These are phyloP conservation scores for Wakefieldia striispora DNA, from an alignment of 768 basidiomycete species.

Conservation along the genomic window DNA sequence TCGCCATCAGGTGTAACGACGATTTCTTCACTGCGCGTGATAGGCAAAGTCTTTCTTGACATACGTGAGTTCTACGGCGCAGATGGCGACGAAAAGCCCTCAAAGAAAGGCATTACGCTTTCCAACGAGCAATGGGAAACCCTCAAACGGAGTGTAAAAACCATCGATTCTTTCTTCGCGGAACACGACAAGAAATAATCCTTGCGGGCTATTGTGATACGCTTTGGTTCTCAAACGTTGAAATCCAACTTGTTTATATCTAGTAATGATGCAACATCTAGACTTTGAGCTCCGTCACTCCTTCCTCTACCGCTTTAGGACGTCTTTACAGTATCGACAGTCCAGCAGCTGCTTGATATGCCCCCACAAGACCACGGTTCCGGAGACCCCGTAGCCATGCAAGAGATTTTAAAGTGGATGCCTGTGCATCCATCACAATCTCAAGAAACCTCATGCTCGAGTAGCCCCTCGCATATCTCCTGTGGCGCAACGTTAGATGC, in stretches of 20 bases:
- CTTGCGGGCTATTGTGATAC: too few species aligned
- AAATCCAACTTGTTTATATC: neutral
- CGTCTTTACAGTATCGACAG: slow-evolving; percentile 34
- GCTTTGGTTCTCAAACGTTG: neutral
- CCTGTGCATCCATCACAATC: slow-evolving; percentile 60
- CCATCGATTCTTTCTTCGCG: slow-evolving; percentile 54
- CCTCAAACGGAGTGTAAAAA: slow-evolving; percentile 42
- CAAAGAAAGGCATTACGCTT: slow-evolving; percentile 79
- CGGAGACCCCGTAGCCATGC: slow-evolving; percentile 70
- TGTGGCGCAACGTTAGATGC: slow-evolving; percentile 26
- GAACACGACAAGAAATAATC: slow-evolving; percentile 22
- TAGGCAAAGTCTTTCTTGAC: slow-evolving; percentile 56
- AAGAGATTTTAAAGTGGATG: slow-evolving; percentile 47
- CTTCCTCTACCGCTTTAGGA: neutral
- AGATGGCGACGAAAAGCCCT: slow-evolving; percentile 65
- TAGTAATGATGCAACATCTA: slow-evolving; percentile 1
- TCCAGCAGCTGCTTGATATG: slow-evolving; percentile 70
- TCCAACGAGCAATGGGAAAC: slow-evolving; percentile 64
- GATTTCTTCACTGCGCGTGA: slow-evolving; percentile 27
- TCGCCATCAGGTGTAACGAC: too few species aligned
- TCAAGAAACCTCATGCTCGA: slow-evolving; percentile 53
- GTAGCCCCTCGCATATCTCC: slow-evolving; percentile 60
- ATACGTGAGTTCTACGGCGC: slow-evolving; percentile 72
- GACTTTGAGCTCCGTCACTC: neutral
- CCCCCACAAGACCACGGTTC: slow-evolving; percentile 59